These are phyloP conservation scores for Gonapodya prolifera DNA, from an alignment of 192 early-diverging fungal species.

Conservation along the genomic window DNA sequence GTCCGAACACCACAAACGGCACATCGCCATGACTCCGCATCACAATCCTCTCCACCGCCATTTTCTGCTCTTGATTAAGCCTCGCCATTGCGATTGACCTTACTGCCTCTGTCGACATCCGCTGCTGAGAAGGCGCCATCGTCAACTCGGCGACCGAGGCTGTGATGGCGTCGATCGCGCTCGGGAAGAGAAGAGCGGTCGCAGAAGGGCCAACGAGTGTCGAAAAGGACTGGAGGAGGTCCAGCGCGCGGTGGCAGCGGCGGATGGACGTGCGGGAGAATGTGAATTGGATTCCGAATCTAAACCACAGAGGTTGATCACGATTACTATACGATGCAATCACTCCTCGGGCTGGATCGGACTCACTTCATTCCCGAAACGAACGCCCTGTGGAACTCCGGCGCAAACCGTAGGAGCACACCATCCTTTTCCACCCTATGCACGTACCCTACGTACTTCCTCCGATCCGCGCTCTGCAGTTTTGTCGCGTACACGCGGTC, in stretches of 20 bases:
- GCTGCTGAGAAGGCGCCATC: background rate
- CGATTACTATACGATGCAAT: background rate
- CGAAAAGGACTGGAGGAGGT: background rate
- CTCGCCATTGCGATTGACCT: background rate
- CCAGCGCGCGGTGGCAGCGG: background rate
- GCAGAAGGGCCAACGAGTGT: background rate
- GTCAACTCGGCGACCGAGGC: background rate
- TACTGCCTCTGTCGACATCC: background rate
- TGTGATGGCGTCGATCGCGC: background rate
- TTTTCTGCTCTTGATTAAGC: background rate
- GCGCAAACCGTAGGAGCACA: background rate
- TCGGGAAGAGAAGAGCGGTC: background rate
- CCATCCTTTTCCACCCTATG: background rate
- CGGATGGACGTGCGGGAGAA: background rate
- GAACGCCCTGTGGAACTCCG: background rate
- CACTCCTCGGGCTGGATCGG: background rate
- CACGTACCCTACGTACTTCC: background rate
- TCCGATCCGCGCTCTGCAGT: background rate
- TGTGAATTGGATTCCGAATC: background rate
- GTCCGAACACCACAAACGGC: background rate
- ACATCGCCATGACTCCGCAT: background rate
- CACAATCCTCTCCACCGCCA: slow-evolving; percentile 6
- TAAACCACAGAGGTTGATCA: background rate
- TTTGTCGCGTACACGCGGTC: background rate
- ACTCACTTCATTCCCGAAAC: background rate